Conservation (phyloP, 371 early-diverging fungal species). For the Rhizopus sp. region DNA sequence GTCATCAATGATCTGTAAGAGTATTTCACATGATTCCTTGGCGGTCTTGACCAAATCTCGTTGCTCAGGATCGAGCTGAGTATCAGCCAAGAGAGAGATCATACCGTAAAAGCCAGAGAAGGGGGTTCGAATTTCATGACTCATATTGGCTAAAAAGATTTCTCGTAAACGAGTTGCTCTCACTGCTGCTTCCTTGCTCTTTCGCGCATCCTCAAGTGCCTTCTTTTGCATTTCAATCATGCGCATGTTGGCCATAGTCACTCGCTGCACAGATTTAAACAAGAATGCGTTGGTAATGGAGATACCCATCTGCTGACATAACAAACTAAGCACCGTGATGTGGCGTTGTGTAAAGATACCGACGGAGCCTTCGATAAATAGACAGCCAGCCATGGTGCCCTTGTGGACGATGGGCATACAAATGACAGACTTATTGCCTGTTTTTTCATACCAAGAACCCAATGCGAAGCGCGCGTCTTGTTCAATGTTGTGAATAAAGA, state of each 20-base stretch:
- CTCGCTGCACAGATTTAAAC: conserved; percentile 49
- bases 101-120: conserved; percentile 64
- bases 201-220: conserved; percentile 43
- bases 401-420: conserved; percentile 61
- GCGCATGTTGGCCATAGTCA: conserved; percentile 41
- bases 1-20: conserved; percentile 66
- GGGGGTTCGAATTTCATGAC: conserved; percentile 56
- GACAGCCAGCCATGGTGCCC: conserved; percentile 48
- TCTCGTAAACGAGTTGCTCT: conserved; percentile 47
- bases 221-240: conserved; percentile 53
- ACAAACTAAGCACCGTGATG: conserved; percentile 54
- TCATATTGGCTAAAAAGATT: conserved; percentile 65
- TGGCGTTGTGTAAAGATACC: conserved; percentile 60
- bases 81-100: conserved; percentile 59
- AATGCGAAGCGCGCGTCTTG: conserved; percentile 45
- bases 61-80: conserved; percentile 54
- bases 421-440: conserved; percentile 54
- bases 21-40: conserved; percentile 59
- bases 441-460: conserved; percentile 47
- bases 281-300: conserved; percentile 60
- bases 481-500: conserved; percentile 42
- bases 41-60: conserved; percentile 61
- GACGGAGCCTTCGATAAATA: conserved; percentile 58
- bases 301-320: conserved; percentile 64
- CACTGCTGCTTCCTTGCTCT: conserved; percentile 51